Percentiles rank a stretch among this genome's conserved stretches.
Conservation (phyloP, 108 stramenopile species). For the Aureococcus anophagefferens region DNA sequence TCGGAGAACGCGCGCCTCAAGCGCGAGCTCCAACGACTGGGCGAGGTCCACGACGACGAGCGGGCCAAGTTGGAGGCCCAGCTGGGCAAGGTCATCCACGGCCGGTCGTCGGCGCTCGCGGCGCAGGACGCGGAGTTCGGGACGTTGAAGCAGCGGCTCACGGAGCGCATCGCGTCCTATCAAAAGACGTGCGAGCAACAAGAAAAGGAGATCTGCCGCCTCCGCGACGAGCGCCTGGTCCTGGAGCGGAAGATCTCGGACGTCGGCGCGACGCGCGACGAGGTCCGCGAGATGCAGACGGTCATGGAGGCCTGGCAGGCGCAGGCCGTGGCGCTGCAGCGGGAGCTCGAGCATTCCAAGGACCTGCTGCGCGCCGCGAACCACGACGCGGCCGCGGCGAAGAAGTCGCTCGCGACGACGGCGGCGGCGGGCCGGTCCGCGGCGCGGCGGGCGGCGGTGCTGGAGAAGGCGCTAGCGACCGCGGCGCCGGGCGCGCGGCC, state of each 20-base stretch:
- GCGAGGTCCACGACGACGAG: conserved; percentile 17
- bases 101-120: conserved; percentile 5
- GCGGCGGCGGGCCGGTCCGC: too few species aligned
- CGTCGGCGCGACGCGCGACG: not conserved
- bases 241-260: not conserved
- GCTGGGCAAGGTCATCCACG: conserved; percentile 6
- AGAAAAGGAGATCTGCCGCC: conserved; percentile 6
- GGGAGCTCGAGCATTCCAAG: conserved; percentile 5
- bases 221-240: not conserved
- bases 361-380: too few species aligned
- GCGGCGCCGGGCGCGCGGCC: too few species aligned
- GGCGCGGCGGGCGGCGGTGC: too few species aligned
- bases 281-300: conserved; percentile 15
- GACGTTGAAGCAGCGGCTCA: not conserved
- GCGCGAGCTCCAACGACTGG: conserved; percentile 4
- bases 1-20: conserved; percentile 15
- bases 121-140: not conserved
- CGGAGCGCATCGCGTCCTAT: conserved; percentile 4
- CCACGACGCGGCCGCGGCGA: too few species aligned
- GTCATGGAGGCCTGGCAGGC: conserved; percentile 18
- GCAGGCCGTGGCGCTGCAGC: conserved; percentile 16
- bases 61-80: conserved; percentile 11
- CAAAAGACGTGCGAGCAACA: conserved; percentile 2
- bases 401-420: too few species aligned
- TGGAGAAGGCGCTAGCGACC: too few species aligned